Conservation (phyloP, 2,329 filamentous ascomycete genomes). For the Pochonia chlamydosporia region DNA sequence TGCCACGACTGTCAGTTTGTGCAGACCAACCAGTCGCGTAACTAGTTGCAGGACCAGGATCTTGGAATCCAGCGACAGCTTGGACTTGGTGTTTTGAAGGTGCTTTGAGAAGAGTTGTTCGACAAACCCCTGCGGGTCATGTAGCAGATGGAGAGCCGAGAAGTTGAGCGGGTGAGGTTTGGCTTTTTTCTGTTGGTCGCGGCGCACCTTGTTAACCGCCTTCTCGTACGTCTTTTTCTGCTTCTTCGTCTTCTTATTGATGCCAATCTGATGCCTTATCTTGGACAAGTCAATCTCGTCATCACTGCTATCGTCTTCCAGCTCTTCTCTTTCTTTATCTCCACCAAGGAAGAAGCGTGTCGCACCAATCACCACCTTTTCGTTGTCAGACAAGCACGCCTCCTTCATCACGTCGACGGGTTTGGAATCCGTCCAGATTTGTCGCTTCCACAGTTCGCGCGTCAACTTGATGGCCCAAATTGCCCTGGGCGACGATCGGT, state of each 20-base stretch:
- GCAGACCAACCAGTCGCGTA: constrained; percentile 82
- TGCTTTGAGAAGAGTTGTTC: constrained; percentile 89
- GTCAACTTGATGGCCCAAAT: constrained; percentile 96
- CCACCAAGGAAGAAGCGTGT: constrained; percentile 94
- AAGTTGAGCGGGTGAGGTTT: constrained; percentile 89
- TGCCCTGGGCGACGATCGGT: constrained; percentile 77
- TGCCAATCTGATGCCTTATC: constrained; percentile 76
- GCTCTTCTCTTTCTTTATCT: constrained; percentile 90
- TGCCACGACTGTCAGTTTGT: constrained; percentile 83
- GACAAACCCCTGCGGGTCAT: constrained; percentile 91
- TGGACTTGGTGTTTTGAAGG: constrained; percentile 78
- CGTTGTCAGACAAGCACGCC: constrained; percentile 79
- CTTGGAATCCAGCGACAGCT: constrained; percentile 81
- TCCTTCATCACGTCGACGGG: constrained; percentile 99
- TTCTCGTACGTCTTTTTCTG: constrained; percentile 71
- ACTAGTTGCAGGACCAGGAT: constrained; percentile 86
- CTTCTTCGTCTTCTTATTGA: constrained; percentile 97
- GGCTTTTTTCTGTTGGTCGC: constrained; percentile 79
- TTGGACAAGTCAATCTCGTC: constrained; percentile 74
- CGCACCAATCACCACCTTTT: constrained; percentile 84
- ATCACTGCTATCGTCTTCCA: constrained; percentile 82
- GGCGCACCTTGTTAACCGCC: constrained; percentile 77
- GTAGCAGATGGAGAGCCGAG: constrained; percentile 85
- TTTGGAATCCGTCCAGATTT: constrained; percentile 92
- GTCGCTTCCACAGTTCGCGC: constrained; percentile 90